phyloP scores from a whole-genome alignment of 768 basidiomycete species.

The Collybiopsis confluens region DNA sequence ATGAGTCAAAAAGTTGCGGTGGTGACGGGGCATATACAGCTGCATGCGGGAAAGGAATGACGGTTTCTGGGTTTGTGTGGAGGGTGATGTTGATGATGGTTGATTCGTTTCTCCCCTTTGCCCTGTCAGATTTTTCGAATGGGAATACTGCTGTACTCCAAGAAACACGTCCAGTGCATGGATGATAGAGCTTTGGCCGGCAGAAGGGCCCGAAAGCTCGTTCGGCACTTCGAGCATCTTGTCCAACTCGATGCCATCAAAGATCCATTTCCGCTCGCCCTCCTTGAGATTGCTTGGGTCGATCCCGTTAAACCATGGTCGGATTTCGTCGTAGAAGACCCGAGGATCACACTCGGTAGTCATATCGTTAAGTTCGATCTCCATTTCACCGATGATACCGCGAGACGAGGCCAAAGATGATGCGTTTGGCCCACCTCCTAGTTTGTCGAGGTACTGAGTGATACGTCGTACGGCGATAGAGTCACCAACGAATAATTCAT shows the following conservation, averaged over 20 bases:
- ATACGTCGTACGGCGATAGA: slow-evolving; percentile 42
- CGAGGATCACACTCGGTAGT: slow-evolving; percentile 47
- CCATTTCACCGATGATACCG: slow-evolving; percentile 40
- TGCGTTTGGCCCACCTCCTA: slow-evolving; percentile 20
- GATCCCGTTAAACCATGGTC: slow-evolving; percentile 63
- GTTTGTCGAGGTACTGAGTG: slow-evolving; percentile 40
- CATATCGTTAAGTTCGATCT: slow-evolving; percentile 38
- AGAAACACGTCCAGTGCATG: slow-evolving; percentile 52
- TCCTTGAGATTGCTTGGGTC: slow-evolving; percentile 26
- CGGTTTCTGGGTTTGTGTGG: background rate
- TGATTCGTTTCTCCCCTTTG: background rate
- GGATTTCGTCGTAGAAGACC: slow-evolving; percentile 51
- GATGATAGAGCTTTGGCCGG: slow-evolving; percentile 59
- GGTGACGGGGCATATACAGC: slow-evolving; percentile 57
- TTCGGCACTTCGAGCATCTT: slow-evolving; percentile 23
- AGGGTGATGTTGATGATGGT: background rate
- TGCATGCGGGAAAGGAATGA: slow-evolving; percentile 53
- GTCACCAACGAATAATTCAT: slow-evolving; percentile 58
- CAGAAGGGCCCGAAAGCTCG: slow-evolving; percentile 53
- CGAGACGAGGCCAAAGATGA: background rate
- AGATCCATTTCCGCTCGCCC: slow-evolving; percentile 30
- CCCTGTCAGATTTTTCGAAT: slow-evolving; percentile 1
- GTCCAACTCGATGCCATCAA: slow-evolving; percentile 37
- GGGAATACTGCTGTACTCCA: slow-evolving; percentile 34
- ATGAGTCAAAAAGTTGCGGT: slow-evolving; percentile 53